Conservation (phyloP, 306 rosid genomes). For the Castanea crenata region DNA sequence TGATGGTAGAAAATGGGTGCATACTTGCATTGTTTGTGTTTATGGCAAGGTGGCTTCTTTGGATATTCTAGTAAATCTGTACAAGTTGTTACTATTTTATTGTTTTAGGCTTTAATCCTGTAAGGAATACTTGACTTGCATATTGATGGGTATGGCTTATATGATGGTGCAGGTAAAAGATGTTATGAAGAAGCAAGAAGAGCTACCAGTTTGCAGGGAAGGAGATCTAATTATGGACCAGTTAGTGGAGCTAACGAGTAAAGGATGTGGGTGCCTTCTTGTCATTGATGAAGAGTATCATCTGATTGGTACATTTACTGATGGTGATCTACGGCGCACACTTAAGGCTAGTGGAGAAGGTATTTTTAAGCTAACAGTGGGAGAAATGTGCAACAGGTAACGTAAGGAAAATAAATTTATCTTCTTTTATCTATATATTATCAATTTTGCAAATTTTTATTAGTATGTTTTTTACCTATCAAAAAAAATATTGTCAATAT, state of each 20-base stretch:
- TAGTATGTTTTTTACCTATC: too few relatives aligned
- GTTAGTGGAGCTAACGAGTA: conserved; percentile 81
- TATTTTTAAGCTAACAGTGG: conserved; percentile 87
- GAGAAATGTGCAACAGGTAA: conserved; percentile 92
- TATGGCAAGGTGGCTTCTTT: too few relatives aligned
- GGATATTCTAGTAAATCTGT: too few relatives aligned
- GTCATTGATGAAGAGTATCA: conserved; percentile 59
- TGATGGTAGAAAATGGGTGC: not conserved
- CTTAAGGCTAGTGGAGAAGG: conserved; percentile 91
- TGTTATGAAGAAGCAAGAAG: conserved; percentile 87
- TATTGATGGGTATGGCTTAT: not conserved
- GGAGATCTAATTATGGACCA: conserved; percentile 88
- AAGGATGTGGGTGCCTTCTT: conserved; percentile 93
- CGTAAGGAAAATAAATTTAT: not conserved
- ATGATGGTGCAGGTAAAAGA: conserved; percentile 64
- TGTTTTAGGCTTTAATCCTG: too few relatives aligned
- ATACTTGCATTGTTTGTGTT: too few relatives aligned
- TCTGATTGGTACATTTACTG: conserved; percentile 89
- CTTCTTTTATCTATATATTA: not conserved
- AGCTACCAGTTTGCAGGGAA: conserved; percentile 87
- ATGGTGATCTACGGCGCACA: conserved; percentile 94
- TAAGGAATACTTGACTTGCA: not conserved
- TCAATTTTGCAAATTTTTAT: not conserved
- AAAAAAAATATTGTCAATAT: not conserved
- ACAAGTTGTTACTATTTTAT: too few relatives aligned